A percentile compares a stretch with the other conserved stretches of the same genome.
Evolutionary conservation across 371 early-diverging fungal genomes (phyloP).

Genomic region (Amoeboaphelidium protococcarum): DNA sequence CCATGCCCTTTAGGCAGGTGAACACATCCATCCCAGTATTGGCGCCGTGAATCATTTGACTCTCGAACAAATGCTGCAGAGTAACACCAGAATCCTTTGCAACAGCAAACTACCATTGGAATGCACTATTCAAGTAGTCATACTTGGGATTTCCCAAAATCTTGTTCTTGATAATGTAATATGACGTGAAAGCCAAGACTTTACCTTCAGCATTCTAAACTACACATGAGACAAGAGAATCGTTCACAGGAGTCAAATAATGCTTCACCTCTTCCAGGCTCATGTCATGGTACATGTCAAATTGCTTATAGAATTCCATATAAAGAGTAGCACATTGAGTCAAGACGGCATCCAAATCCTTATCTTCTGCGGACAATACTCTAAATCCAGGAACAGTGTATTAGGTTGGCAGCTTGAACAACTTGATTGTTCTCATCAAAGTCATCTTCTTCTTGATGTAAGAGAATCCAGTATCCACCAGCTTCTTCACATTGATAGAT

Average conservation of each 20-base stretch:
- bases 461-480: conserved; percentile 77
- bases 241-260: conserved; percentile 55
- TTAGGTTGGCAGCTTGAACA: conserved; percentile 31
- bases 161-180: conserved; percentile 70
- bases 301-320: conserved; percentile 35
- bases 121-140: conserved; percentile 58
- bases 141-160: conserved; percentile 47
- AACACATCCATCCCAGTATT: conserved; percentile 50
- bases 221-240: conserved; percentile 73
- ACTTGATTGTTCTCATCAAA: conserved; percentile 38
- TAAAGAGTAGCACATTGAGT: conserved; percentile 34
- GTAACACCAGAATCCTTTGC: conserved; percentile 1
- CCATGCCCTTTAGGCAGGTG: conserved; percentile 67
- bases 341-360: too few relatives aligned
- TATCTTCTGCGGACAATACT: conserved; percentile 33
- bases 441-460: conserved; percentile 37
- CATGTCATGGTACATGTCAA: conserved; percentile 41
- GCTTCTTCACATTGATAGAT: conserved; percentile 67
- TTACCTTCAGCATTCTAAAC: conserved; percentile 26
- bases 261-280: conserved; percentile 65
- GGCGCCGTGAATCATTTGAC: conserved; percentile 49
- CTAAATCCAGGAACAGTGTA: conserved; percentile 41
- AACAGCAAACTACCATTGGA: conserved; percentile 56
- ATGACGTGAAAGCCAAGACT: conserved; percentile 60
- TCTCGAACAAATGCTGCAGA: conserved; percentile 23